phyloP scores from a whole-genome alignment of 306 rosid genomes.

The Glycine soja region DNA sequence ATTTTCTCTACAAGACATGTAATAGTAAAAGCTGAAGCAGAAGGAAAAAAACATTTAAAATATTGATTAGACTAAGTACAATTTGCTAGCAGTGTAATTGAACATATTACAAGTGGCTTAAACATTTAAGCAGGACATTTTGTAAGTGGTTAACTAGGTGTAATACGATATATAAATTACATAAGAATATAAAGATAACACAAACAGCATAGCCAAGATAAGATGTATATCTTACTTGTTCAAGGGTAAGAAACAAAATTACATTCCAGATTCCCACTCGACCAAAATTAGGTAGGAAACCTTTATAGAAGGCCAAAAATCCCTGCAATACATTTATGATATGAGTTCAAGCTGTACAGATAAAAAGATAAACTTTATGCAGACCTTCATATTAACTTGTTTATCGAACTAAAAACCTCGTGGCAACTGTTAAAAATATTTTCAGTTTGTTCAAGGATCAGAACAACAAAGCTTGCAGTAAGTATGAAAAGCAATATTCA shows the following conservation, averaged over 20 bases:
- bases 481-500: neutral
- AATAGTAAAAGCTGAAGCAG: slow-evolving; percentile 32
- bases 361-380: slow-evolving; percentile 18
- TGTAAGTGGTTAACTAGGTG: slow-evolving; percentile 8
- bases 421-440: slow-evolving; percentile 3
- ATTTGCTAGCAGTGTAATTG: slow-evolving; percentile 9
- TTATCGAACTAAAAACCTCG: slow-evolving; percentile 36
- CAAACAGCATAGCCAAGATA: neutral
- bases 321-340: slow-evolving; percentile 71
- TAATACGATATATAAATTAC: slow-evolving; percentile 25
- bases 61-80: slow-evolving; percentile 28
- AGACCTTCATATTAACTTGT: neutral
- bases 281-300: slow-evolving; percentile 85
- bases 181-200: neutral
- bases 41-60: neutral
- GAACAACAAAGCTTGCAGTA: slow-evolving; percentile 11
- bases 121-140: slow-evolving; percentile 32
- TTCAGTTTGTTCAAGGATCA: slow-evolving; percentile 23
- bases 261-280: slow-evolving; percentile 93
- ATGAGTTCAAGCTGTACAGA: slow-evolving; percentile 30
- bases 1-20: slow-evolving; percentile 10
- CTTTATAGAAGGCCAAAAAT: slow-evolving; percentile 90
- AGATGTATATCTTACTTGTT: slow-evolving; percentile 74
- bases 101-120: slow-evolving; percentile 5
- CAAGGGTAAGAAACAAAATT: slow-evolving; percentile 85